Percentiles rank a stretch among this genome's conserved stretches.
phyloP scores from a whole-genome alignment of 768 basidiomycete genomes.

The Candolleomyces eurysporus region DNA sequence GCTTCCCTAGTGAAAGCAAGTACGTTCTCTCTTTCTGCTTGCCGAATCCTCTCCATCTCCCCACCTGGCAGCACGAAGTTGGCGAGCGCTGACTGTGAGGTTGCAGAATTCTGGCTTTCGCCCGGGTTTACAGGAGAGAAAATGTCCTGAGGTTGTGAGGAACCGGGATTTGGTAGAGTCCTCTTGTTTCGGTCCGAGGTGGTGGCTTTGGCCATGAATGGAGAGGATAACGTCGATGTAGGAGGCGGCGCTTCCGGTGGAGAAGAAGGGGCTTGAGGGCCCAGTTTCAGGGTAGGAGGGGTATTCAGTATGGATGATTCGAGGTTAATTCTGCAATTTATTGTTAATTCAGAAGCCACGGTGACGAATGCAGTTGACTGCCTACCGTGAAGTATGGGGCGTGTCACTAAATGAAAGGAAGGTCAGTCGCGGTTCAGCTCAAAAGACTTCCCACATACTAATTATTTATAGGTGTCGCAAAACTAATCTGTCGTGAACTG shows the following conservation, averaged over 20 bases:
- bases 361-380: not conserved
- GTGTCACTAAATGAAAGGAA: conserved; percentile 3
- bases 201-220: conserved; percentile 40
- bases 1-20: conserved; percentile 48
- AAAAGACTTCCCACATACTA: not conserved
- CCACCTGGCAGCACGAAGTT: conserved; percentile 36
- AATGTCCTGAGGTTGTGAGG: conserved; percentile 21
- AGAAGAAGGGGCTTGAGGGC: conserved; percentile 28
- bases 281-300: conserved; percentile 11
- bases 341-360: not conserved
- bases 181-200: not conserved
- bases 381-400: conserved; percentile 2
- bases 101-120: not conserved
- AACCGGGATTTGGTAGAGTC: conserved; percentile 9
- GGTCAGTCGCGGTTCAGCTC: not conserved
- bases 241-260: conserved; percentile 21
- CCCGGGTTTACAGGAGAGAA: conserved; percentile 15
- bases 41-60: conserved; percentile 61
- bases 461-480: conserved; percentile 9
- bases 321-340: conserved; percentile 4
- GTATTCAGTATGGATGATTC: conserved; percentile 20
- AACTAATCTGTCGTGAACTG: conserved; percentile 11
- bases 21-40: conserved; percentile 49
- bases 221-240: conserved; percentile 41
- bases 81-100: conserved; percentile 15